These are phyloP conservation scores for Linnemannia schmuckeri DNA, from an alignment of 192 early-diverging fungal genomes.

Conservation along the genomic window DNA sequence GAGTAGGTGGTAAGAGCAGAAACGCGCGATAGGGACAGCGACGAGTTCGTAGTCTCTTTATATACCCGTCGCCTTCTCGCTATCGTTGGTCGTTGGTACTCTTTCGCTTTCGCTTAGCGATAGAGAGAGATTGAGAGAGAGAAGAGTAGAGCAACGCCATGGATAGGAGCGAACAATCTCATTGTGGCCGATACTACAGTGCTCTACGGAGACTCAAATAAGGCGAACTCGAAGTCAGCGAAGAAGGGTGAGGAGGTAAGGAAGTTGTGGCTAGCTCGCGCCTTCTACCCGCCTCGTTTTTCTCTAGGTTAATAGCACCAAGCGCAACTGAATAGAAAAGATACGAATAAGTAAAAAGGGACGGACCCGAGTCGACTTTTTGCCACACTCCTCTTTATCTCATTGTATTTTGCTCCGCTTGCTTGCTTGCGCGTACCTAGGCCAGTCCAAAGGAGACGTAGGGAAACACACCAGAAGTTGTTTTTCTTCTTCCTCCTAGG, in stretches of 20 bases:
- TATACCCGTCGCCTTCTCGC: background rate
- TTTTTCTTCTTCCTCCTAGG: too few relatives aligned
- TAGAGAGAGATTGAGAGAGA: too few relatives aligned
- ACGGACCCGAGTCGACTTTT: constrained; percentile 3
- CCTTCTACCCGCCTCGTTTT: background rate
- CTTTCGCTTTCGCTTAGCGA: background rate
- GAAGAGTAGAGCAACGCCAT: background rate
- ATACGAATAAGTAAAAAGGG: background rate
- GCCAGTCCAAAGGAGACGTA: background rate
- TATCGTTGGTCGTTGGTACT: background rate
- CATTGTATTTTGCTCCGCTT: background rate
- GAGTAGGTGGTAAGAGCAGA: background rate
- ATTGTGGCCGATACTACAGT: too few relatives aligned
- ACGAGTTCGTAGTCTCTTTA: background rate
- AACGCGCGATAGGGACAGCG: background rate
- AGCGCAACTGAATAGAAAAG: background rate
- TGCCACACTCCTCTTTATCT: background rate
- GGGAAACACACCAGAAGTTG: background rate
- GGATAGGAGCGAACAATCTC: background rate
- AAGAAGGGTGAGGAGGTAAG: background rate
- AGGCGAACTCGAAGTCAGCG: background rate
- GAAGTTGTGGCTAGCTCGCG: background rate
- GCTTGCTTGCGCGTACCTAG: background rate
- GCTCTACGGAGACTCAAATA: constrained; percentile 26
- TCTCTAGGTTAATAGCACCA: background rate